These are phyloP conservation scores for Cercophora samala DNA, from an alignment of 495 filamentous ascomycete genomes.

Conservation along the genomic window DNA sequence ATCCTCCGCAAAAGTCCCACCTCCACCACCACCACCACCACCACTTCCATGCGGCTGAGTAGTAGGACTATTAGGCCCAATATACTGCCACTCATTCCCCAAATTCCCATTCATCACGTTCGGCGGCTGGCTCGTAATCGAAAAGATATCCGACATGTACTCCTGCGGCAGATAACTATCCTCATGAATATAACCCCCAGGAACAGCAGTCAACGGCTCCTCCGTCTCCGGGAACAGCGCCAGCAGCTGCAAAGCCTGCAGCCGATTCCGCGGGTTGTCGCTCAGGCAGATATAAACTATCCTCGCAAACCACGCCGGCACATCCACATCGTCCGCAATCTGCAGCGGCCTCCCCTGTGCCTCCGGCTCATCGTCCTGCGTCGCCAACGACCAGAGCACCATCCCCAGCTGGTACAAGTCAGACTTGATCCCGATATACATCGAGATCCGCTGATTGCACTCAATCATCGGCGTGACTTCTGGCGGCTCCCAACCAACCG, in stretches of 20 bases:
- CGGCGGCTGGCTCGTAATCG: constrained; percentile 30
- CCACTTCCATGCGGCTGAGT: too few species aligned
- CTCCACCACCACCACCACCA: too few species aligned
- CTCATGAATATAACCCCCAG: constrained; percentile 32
- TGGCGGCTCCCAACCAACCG: constrained; percentile 96
- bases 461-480: constrained; percentile 85
- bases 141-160: constrained; percentile 21
- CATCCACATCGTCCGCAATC: constrained; percentile 38
- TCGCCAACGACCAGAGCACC: constrained; percentile 92
- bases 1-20: constrained; percentile 28
- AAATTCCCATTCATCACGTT: background rate
- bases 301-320: constrained; percentile 44
- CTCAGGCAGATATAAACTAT: constrained; percentile 47
- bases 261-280: constrained; percentile 41
- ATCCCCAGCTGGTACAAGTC: constrained; percentile 95
- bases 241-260: constrained; percentile 43
- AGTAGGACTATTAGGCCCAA: constrained; percentile 25
- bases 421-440: constrained; percentile 98
- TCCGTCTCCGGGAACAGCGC: constrained; percentile 38
- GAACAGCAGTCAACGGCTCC: constrained; percentile 26
- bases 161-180: constrained; percentile 34
- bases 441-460: constrained; percentile 87
- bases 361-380: constrained; percentile 87
- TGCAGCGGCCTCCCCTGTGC: constrained; percentile 67
- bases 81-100: constrained; percentile 2